Evolutionary conservation across 345 rosid species (phyloP).

Genomic region (Eutrema yunnanense): DNA sequence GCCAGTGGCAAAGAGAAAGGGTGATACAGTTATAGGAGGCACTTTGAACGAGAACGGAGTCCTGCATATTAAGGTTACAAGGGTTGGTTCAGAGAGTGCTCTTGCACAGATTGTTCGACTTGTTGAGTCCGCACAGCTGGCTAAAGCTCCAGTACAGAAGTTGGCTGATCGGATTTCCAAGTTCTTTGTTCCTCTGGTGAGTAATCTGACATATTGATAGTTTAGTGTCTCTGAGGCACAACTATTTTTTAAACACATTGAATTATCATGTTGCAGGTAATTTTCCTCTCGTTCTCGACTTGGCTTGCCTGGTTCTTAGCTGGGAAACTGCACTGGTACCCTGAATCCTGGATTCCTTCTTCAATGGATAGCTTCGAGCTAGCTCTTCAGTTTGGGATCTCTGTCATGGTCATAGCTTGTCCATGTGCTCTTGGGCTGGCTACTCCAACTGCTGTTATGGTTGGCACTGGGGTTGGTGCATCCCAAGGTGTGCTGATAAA

Average conservation of each 20-base stretch:
- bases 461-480: slow-evolving; percentile 97
- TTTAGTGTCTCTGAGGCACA: not conserved
- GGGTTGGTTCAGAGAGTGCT: slow-evolving; percentile 91
- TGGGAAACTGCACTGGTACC: slow-evolving; percentile 76
- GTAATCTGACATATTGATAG: not conserved
- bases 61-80: slow-evolving; percentile 66
- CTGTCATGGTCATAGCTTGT: slow-evolving; percentile 98
- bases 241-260: not conserved
- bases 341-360: slow-evolving; percentile 84
- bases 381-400: slow-evolving; percentile 95
- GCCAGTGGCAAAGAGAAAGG: slow-evolving; percentile 71
- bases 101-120: slow-evolving; percentile 91
- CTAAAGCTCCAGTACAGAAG: slow-evolving; percentile 97
- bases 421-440: slow-evolving; percentile 97
- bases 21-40: slow-evolving; percentile 86
- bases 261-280: slow-evolving; percentile 45
- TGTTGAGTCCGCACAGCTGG: slow-evolving; percentile 93
- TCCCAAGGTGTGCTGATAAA: slow-evolving; percentile 90
- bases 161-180: slow-evolving; percentile 87
- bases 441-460: slow-evolving; percentile 99
- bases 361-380: slow-evolving; percentile 94
- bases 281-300: slow-evolving; percentile 68
- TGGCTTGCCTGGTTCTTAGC: slow-evolving; percentile 92
- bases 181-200: slow-evolving; percentile 83
- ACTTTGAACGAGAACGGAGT: slow-evolving; percentile 89